Evolutionary conservation across 371 early-diverging fungal genomes (phyloP), one percentile per base, ranked within the genome.

Genomic region (Entomophthora muscae): DNA sequence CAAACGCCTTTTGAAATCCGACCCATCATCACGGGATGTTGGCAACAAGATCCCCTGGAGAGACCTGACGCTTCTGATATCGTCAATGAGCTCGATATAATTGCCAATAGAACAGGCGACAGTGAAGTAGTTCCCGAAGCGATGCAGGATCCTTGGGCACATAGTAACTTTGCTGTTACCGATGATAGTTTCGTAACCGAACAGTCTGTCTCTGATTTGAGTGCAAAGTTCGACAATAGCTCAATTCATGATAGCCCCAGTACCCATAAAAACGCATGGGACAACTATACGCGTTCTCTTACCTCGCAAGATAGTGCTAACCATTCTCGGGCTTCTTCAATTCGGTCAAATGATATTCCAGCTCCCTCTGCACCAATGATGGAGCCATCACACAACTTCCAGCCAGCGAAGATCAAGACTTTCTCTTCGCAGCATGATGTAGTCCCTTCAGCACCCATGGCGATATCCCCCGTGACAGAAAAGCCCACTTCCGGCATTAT

Each of bases 21-120:
- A 17, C 51, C 61, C 32, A 61, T 61, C 27, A 61, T 61, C 22
- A 12, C 23, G 1, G 32, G 13, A 5, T 61, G 61, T 27, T 61
- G 61, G 61, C 61, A 61, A 42, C 61, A 61, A 61, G 61, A 61
- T 26, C 61, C 61, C 22, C 3, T n/a, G 33, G 31, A 32, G 31
- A 13, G 61, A 3, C 61, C 61, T 26, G 51, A 61, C 7, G 61
- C 61, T 22, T 12, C 61, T 12, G 61, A 61, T 17, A 30, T 61
- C 26, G 13, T 61, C 17, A 33, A 61, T 61, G 52, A 32, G 42
- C 27, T 61, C 3, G 61, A 61, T 10, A 10, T 7, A 21, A 32
- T 58, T 21, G 24, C 32, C 28, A 58, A 58, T 31, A 12, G 31
- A 32, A 30, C 59, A 17, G 59, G 32, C 17, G 59, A 58, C 3